Evolutionary conservation across 345 rosid species (phyloP).

Genomic region (Mallotus nudiflorus): DNA sequence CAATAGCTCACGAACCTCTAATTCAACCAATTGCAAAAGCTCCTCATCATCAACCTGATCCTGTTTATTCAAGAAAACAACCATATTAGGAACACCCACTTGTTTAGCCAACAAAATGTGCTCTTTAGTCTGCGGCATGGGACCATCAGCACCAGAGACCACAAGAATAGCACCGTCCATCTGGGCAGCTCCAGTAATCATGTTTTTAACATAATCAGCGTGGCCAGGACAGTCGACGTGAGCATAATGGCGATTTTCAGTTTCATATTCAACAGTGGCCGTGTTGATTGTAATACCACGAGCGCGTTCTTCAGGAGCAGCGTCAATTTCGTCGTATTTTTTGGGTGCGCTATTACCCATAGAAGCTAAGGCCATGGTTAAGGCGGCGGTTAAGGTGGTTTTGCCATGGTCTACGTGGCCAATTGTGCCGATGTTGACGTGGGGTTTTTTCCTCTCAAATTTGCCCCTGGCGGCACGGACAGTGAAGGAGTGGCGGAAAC

Average conservation of each 20-base stretch:
- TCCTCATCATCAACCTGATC: conserved; percentile 94
- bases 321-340: conserved; percentile 91
- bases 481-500: conserved; percentile 48
- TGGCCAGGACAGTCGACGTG: conserved; percentile 95
- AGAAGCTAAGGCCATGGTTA: conserved; percentile 88
- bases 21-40: conserved; percentile 82
- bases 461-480: conserved; percentile 88
- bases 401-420: conserved; percentile 99
- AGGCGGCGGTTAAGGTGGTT: conserved; percentile 84
- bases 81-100: conserved; percentile 91
- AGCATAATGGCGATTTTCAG: conserved; percentile 84
- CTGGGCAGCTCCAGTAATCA: conserved; percentile 89
- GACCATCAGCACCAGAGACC: conserved; percentile 83
- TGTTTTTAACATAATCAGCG: conserved; percentile 88
- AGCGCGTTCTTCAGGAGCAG: conserved; percentile 92
- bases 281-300: conserved; percentile 93
- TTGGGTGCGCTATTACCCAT: conserved; percentile 68
- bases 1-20: conserved; percentile 92
- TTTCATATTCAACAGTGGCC: conserved; percentile 92
- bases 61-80: conserved; percentile 83
- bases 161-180: conserved; percentile 95
- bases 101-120: conserved; percentile 85
- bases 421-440: conserved; percentile 84
- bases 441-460: conserved; percentile 95
- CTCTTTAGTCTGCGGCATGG: conserved; percentile 94